Percentiles rank a stretch among this genome's conserved stretches.
Evolutionary conservation across 495 filamentous ascomycete genomes (phyloP).

Genomic region (Podospora bellae-mahoneyi): DNA sequence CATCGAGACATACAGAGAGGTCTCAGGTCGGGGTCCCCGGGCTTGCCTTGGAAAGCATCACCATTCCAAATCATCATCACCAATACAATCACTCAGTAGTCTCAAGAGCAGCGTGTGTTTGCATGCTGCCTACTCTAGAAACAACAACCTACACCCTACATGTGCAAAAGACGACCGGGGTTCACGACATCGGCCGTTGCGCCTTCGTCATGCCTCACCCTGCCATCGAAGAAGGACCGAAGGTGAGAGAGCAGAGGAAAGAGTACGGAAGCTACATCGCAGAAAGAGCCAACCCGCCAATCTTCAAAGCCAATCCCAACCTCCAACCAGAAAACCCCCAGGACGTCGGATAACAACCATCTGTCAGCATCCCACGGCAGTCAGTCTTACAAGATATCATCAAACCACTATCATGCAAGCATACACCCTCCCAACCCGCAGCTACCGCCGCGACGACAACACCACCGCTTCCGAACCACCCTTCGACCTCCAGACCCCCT

Average conservation of each 20-base stretch:
- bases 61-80: background rate
- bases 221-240: too few species aligned
- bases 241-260: too few species aligned
- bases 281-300: background rate
- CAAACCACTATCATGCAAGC: background rate
- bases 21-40: conserved; percentile 6
- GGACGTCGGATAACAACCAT: background rate
- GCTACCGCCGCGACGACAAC: conserved; percentile 4
- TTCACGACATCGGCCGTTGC: too few species aligned
- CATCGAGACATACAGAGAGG: background rate
- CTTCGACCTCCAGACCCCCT: background rate
- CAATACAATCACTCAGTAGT: background rate
- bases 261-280: background rate
- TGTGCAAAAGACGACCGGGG: too few species aligned
- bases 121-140: background rate
- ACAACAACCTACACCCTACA: too few species aligned
- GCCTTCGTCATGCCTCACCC: too few species aligned
- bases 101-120: background rate
- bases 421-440: background rate
- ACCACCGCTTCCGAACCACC: background rate
- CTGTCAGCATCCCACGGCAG: background rate
- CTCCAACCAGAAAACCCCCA: background rate
- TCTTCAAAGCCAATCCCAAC: background rate
- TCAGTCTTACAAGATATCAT: background rate
- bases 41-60: background rate